Evolutionary conservation across 2,329 filamentous ascomycete species (phyloP).

Genomic region (Talaromyces sp.): DNA sequence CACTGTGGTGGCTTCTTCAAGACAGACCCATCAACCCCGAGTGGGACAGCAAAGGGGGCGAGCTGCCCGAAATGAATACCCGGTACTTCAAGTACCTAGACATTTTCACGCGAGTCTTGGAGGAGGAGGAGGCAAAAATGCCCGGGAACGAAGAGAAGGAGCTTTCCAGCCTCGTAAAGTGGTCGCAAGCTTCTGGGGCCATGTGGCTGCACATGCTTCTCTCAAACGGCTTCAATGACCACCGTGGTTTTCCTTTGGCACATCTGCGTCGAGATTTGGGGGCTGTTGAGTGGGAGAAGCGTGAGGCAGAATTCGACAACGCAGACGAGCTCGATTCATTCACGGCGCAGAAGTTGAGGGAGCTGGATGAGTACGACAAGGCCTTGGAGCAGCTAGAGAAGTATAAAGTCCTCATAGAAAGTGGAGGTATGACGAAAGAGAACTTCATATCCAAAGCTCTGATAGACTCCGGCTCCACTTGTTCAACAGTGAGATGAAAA

Average conservation of each 20-base stretch:
- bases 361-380: neutral
- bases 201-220: constrained; percentile 35
- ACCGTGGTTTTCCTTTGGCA: constrained; percentile 24
- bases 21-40: constrained; percentile 24
- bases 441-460: neutral
- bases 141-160: neutral
- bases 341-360: neutral
- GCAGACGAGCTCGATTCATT: neutral
- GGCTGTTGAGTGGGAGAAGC: neutral
- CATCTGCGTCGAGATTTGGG: neutral
- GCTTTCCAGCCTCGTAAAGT: constrained; percentile 28
- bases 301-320: neutral
- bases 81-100: constrained; percentile 5
- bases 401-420: neutral
- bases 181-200: constrained; percentile 28
- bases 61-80: neutral
- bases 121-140: neutral
- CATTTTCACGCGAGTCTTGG: neutral
- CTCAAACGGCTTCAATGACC: constrained; percentile 26
- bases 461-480: neutral
- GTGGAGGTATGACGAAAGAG: neutral
- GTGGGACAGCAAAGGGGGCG: constrained; percentile 20
- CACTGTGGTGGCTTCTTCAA: constrained; percentile 34
- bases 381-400: neutral
- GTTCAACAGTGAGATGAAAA: too few relatives aligned